These are phyloP conservation scores for Amylostereum areolatum DNA, from an alignment of 1,284 basidiomycete species.

Conservation along the genomic window DNA sequence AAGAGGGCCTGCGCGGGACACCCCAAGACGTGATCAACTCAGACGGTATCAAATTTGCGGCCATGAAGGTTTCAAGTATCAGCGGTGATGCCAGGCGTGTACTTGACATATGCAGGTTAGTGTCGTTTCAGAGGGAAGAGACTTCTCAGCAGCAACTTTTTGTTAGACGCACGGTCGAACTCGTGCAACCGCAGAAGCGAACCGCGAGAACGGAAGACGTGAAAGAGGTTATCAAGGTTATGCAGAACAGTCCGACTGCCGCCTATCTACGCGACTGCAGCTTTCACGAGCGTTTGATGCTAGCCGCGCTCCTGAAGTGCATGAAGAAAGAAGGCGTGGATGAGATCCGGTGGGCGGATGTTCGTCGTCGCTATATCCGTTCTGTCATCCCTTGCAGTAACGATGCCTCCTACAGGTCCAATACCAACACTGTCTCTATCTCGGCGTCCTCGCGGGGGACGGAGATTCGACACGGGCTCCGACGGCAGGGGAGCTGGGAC, in stretches of 20 bases:
- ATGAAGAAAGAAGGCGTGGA: constrained; percentile 82
- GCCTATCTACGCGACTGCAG: constrained; percentile 77
- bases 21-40: constrained; percentile 54
- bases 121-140: neutral
- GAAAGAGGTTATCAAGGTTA: constrained; percentile 76
- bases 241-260: constrained; percentile 90
- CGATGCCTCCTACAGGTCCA: constrained; percentile 39
- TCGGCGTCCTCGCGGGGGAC: constrained; percentile 46
- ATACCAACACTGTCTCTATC: constrained; percentile 62
- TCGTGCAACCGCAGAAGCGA: constrained; percentile 47
- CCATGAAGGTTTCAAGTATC: constrained; percentile 88
- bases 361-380: constrained; percentile 28
- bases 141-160: neutral
- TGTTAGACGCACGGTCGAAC: constrained; percentile 75
- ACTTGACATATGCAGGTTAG: constrained; percentile 84
- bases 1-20: constrained; percentile 37
- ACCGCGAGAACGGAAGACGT: constrained; percentile 74
- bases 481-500: constrained; percentile 44
- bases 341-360: constrained; percentile 81
- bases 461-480: constrained; percentile 49
- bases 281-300: constrained; percentile 83
- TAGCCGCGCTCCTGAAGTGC: constrained; percentile 83
- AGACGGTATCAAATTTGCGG: constrained; percentile 85
- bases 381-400: constrained; percentile 4
- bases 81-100: constrained; percentile 94